Evolutionary conservation across 164 flowering plant species (phyloP), one percentile per base, ranked within the genome.

Genomic region (Dillenia turbinata): DNA sequence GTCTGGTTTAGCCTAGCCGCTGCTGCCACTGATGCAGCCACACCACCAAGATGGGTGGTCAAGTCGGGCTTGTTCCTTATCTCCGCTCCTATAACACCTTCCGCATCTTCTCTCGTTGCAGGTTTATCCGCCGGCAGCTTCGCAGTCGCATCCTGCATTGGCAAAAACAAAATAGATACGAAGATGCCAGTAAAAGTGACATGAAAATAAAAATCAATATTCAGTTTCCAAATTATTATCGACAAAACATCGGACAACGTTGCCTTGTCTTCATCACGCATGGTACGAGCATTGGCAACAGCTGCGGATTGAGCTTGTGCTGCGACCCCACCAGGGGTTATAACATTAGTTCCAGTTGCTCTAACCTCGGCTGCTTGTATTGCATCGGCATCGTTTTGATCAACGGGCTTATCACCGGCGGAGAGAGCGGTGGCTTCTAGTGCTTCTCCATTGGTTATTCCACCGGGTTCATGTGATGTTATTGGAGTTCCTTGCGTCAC

Each of bases 321-420:
- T 0, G 73, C 83, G 2, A 85, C 33, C 2, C 90, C 91, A 3
- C 85, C 86, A 0, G 82, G 79, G 2, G 26, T n/a, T 6, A 63
- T 54, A 9, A 24, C 56, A 14, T 44, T 60, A 1, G 22, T 12
- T 0, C 81, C 84, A 1, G 71, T 70, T 9, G 84, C 87, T 62
- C 77, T 66, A 56, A 65, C 58, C 62, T 81, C 87, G 0, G 87
- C 88, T 0, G 82, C 86, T 49, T 69, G 75, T 10, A 83, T 81
- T 0, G 90, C 86, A 0, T 83, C 80, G 0, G 86, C 87, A 53
- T 85, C 90, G 15, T 79, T 76, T n/a, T 67, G 69, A 14, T 79
- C 83, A 2, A 85, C 70, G 0, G 87, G 76, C 54, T 77, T 83
- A 57, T 79, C 67, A 1, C 84, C 83, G 0, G 73, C 73, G 0